phyloP scores from a whole-genome alignment of 2,329 filamentous ascomycete species.

The Colletotrichum tofieldiae region DNA sequence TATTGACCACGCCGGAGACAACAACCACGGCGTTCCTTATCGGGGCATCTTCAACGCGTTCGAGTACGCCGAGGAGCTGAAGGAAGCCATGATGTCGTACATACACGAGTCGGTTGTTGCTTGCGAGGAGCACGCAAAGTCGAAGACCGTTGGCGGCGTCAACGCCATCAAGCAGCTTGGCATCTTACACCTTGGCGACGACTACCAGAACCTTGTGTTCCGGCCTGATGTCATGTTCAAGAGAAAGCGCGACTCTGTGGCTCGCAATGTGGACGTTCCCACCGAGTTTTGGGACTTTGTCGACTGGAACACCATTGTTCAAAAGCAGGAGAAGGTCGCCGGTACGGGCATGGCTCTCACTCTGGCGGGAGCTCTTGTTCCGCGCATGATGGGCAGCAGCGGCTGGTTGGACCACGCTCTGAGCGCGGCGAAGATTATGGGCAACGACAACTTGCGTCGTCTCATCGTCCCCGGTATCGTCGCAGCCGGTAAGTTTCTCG shows the following conservation, averaged over 20 bases:
- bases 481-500: constrained; percentile 77
- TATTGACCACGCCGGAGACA: constrained; percentile 83
- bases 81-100: constrained; percentile 90
- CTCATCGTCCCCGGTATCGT: constrained; percentile 87
- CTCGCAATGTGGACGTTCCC: constrained; percentile 87
- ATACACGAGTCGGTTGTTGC: constrained; percentile 83
- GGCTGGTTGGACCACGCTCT: constrained; percentile 92
- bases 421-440: constrained; percentile 84
- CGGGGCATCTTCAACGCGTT: constrained; percentile 89
- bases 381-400: constrained; percentile 84
- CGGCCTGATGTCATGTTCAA: constrained; percentile 94
- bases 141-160: constrained; percentile 84
- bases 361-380: constrained; percentile 87
- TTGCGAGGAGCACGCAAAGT: constrained; percentile 90
- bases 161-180: constrained; percentile 91
- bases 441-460: constrained; percentile 84
- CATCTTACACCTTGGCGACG: constrained; percentile 88
- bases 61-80: constrained; percentile 93
- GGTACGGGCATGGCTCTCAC: constrained; percentile 96
- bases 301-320: constrained; percentile 85
- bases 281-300: constrained; percentile 96
- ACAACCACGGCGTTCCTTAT: constrained; percentile 86
- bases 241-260: constrained; percentile 84
- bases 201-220: constrained; percentile 90
- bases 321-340: constrained; percentile 94